phyloP scores from a whole-genome alignment of 352 stramenopile species.

The Thraustotheca clavata region DNA sequence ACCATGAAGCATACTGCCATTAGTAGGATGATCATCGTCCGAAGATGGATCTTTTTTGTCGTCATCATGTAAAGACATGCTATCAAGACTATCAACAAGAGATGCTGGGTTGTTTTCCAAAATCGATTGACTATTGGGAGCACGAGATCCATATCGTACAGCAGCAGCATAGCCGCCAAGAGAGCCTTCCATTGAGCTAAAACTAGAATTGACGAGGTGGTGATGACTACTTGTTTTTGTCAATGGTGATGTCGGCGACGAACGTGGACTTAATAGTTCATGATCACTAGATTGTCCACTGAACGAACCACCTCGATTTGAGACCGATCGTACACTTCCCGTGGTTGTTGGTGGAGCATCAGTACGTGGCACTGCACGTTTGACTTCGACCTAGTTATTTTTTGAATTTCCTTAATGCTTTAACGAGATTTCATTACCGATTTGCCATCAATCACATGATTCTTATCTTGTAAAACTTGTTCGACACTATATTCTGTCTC shows the following conservation, averaged over 20 bases:
- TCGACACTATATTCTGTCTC: slow-evolving; percentile 83
- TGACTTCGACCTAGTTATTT: slow-evolving; percentile 76
- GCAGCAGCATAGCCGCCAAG: slow-evolving; percentile 70
- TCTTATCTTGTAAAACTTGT: slow-evolving; percentile 75
- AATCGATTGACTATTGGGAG: slow-evolving; percentile 17
- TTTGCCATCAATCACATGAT: slow-evolving; percentile 90
- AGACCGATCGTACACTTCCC: slow-evolving; percentile 36
- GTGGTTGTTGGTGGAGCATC: slow-evolving; percentile 51
- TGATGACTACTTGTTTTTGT: slow-evolving; percentile 26
- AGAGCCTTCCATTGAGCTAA: slow-evolving; percentile 25
- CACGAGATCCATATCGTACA: slow-evolving; percentile 48
- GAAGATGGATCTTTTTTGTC: slow-evolving; percentile 11
- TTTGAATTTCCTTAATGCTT: not conserved
- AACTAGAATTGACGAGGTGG: slow-evolving; percentile 24
- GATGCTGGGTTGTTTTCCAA: slow-evolving; percentile 23
- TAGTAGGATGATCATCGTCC: not conserved
- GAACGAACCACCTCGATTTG: slow-evolving; percentile 63
- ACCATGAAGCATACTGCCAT: not conserved
- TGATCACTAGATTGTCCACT: slow-evolving; percentile 39
- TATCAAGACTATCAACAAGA: slow-evolving; percentile 24
- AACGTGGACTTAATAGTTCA: slow-evolving; percentile 47
- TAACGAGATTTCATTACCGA: no score
- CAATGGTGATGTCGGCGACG: slow-evolving; percentile 31
- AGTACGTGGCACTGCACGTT: slow-evolving; percentile 73
- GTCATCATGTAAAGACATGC: slow-evolving; percentile 18